Conservation (phyloP, 495 filamentous ascomycete species). For the Cladorrhinum samala region DNA sequence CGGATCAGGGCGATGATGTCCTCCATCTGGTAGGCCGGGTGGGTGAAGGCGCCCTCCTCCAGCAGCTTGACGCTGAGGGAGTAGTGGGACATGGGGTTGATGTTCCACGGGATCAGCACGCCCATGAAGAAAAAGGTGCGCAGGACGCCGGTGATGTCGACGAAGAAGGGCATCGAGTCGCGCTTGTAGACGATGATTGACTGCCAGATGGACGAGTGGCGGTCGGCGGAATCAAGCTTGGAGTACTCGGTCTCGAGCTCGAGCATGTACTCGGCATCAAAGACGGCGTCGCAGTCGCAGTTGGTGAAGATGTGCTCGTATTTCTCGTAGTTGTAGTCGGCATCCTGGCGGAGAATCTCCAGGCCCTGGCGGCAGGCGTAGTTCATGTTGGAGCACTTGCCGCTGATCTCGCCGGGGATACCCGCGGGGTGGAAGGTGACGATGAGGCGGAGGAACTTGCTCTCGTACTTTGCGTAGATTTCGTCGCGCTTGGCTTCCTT, state of each 20-base stretch:
- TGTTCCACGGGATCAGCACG: constrained; percentile 7
- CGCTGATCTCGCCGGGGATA: constrained; percentile 5
- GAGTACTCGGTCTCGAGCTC: constrained; percentile 7
- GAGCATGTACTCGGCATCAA: constrained; percentile 5
- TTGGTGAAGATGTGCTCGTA: constrained; percentile 12
- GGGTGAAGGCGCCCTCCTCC: constrained; percentile 8
- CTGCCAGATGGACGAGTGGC: constrained; percentile 9
- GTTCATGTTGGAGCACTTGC: constrained; percentile 12
- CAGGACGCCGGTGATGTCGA: constrained; percentile 9
- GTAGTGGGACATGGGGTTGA: constrained; percentile 9
- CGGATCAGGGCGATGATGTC: constrained; percentile 9
- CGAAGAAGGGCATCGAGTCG: constrained; percentile 7
- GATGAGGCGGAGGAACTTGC: constrained; percentile 9
- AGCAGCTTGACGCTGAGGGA: constrained; percentile 6
- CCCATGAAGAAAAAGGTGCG: constrained; percentile 13
- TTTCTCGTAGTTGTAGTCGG: constrained; percentile 8
- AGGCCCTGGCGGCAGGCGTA: constrained; percentile 7
- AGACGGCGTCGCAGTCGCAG: constrained; percentile 11
- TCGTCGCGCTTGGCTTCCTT: constrained; percentile 7
- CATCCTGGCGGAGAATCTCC: constrained; percentile 1
- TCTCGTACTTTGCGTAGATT: constrained; percentile 4
- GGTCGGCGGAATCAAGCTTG: not conserved
- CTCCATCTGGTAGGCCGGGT: constrained; percentile 11
- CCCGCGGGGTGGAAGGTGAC: constrained; percentile 8
- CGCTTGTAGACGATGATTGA: constrained; percentile 9